Conservation (phyloP, 2,329 filamentous ascomycete species). For the Leptographium wingfieldii region DNA sequence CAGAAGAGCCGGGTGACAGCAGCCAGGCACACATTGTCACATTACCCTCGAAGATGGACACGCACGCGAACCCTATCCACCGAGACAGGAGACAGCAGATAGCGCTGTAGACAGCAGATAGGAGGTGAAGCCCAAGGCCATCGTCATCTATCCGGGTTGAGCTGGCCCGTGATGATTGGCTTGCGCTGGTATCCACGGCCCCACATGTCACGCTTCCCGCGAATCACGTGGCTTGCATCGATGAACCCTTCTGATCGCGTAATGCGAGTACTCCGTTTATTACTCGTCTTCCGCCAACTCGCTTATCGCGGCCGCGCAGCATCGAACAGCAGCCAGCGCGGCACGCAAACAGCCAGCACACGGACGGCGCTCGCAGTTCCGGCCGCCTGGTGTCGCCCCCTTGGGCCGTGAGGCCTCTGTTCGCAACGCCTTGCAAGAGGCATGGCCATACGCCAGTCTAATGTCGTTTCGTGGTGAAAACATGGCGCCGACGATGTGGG, state of each 20-base stretch:
- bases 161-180: neutral
- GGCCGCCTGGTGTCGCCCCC: constrained; percentile 16
- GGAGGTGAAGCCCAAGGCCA: constrained; percentile 4
- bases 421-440: no score
- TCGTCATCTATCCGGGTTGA: neutral
- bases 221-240: neutral
- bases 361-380: constrained; percentile 37
- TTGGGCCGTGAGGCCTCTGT: no score
- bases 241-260: neutral
- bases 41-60: neutral
- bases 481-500: neutral
- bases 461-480: no score
- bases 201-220: neutral
- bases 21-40: neutral
- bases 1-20: neutral
- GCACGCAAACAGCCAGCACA: constrained; percentile 34
- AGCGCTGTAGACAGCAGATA: neutral
- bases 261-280: neutral
- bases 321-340: constrained; percentile 45
- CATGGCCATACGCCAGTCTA: no score
- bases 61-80: neutral
- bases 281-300: neutral
- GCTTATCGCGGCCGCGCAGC: constrained; percentile 18
- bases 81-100: neutral
- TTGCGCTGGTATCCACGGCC: neutral